phyloP scores from a whole-genome alignment of 805 yeast genomes.

The Scheffersomyces amazonensis region DNA sequence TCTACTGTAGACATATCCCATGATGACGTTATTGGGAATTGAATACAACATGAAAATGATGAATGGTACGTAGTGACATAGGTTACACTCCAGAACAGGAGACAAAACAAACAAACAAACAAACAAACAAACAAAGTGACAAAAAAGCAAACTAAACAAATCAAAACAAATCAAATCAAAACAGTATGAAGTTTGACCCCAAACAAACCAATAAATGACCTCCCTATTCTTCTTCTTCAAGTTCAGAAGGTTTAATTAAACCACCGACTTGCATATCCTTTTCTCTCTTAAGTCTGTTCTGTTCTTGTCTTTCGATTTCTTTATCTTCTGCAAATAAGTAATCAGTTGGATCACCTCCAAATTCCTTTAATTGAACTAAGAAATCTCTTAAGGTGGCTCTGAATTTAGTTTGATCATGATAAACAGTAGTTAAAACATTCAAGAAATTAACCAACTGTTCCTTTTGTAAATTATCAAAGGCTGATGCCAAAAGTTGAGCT shows the following conservation, averaged over 20 bases:
- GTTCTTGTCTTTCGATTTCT: conserved; percentile 71
- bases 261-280: conserved; percentile 90
- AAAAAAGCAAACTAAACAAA: not conserved
- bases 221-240: conserved; percentile 69
- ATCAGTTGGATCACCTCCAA: conserved; percentile 94
- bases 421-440: conserved; percentile 68
- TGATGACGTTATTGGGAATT: no score
- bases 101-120: no score
- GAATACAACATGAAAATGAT: no score
- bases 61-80: no score
- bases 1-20: no score
- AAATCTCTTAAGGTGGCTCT: conserved; percentile 88
- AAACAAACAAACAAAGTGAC: not conserved
- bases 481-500: conserved; percentile 75
- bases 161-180: not conserved
- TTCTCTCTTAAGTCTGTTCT: conserved; percentile 67
- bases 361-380: conserved; percentile 91
- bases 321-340: conserved; percentile 92
- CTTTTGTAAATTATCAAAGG: conserved; percentile 87
- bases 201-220: not conserved
- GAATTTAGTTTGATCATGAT: conserved; percentile 72
- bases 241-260: conserved; percentile 87
- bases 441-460: conserved; percentile 83
- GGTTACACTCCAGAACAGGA: no score
- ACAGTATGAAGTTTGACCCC: not conserved